Base-by-base conservation (phyloP, 768 basidiomycete species). In the Pulveroboletus frians region DNA sequence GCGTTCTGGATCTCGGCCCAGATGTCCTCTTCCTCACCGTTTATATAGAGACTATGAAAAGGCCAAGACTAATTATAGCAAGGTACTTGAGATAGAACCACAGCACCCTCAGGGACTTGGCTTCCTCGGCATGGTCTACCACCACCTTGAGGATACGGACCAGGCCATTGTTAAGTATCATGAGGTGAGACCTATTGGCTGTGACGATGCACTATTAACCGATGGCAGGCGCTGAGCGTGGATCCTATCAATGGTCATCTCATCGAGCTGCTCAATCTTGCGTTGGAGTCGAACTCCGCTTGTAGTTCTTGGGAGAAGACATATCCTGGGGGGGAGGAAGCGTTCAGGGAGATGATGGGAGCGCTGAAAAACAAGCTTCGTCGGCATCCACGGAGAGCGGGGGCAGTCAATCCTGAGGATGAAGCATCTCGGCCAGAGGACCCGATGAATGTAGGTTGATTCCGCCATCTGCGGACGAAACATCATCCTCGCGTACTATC, bases 81-180 rank as follows among this genome's bases (percentile, higher is more conserved):
- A 80, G 46, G 92, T 94, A 1, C 71, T 98, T 17, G 83, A 88
- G 61, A 79, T 97, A 30, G 91, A 97, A 56, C 84, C 92, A n/a
- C 79, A 87, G 29, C 81, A 88, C 52, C 76, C 88, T 1, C 76
- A 82, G 10, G 92, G 92, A 3, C 80, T 93, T 44, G 85, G 88
- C 4, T 91, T 89, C 61, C 73, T 97, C 1, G 96, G 92, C n/a
- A 83, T 96, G 65, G 84, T 95, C 2, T 74, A 85, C 57, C 92
- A 96, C 56, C 72, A 89, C 15, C 70, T 83, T 54, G 81, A 80
- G 20, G 75, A 90, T 41, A 67, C 84, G 6, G 85, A 94, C 56
- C 77, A 78, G 11, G 89, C 95, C 3, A 93, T 99, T 56, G 71
- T 91, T 32, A 85, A 84, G 52, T 98, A 96, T 57, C 96, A 99